Base-by-base conservation (phyloP, 352 stramenopile genomes). In the Pythium vanterpoolii region DNA sequence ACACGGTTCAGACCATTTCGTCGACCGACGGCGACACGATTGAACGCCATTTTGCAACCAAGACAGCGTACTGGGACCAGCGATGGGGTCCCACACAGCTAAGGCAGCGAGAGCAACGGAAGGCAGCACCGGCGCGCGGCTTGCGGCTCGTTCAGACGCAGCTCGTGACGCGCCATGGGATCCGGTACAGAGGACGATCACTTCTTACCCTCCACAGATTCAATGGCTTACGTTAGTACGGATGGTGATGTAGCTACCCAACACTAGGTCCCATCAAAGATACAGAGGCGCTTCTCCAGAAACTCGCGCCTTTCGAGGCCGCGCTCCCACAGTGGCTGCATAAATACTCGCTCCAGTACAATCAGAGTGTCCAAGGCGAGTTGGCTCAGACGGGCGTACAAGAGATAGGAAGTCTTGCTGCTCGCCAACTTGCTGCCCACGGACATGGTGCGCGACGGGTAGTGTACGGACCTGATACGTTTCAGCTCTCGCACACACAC, bases 101-200 rank as follows among this genome's bases (percentile, higher is more conserved):
- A 6, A 14, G 11, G 16, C 33, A 6, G 33, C 16, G 11, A 9
- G 33, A 6, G 4, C 2, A 9, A 38, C 1, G 33, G 33, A 6
- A 18, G 33, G 33, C 43, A 49, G 38, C 13, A 8, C 14, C 16
- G 31, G 23, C 18, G 4, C 27, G 31, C 10, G 30, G 38, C 4
- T 11, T 88, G n/a, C 64, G 79, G n/a, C 62, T 88, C 33, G 42
- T 86, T 18, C 80, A 90, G 55, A 73, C 77, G 51, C 76, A 90
- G 40, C 45, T 88, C 44, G 64, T 90, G 26, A 70, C 66, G 27
- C 76, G 80, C n/a, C 80, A 90, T 31, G 80, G 80, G 42, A 78
- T 83, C 42, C 71, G 80, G 75, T 90, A 51, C 11, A n/a, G n/a
- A n/a, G n/a, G n/a, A n/a, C n/a, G n/a, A n/a, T n/a, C n/a, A 62